These are phyloP conservation scores for Oryza meridionalis DNA, from an alignment of 176 grass and related monocot genomes.

Conservation along the genomic window DNA sequence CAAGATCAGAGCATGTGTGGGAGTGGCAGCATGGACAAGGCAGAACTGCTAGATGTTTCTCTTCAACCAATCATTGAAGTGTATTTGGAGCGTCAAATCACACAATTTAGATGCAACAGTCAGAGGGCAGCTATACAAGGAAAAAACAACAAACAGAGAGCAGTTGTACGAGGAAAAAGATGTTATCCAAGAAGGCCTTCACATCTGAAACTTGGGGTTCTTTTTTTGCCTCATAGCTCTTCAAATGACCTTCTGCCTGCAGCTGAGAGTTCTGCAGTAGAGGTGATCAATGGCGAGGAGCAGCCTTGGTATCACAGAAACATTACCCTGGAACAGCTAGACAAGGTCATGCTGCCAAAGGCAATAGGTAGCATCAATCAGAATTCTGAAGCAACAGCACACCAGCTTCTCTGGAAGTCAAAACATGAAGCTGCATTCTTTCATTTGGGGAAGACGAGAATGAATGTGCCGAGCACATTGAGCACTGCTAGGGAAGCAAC, in stretches of 20 bases:
- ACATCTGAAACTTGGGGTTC: not conserved
- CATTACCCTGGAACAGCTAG: not conserved
- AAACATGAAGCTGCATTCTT: not conserved
- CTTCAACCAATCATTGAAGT: not conserved
- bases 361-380: not conserved
- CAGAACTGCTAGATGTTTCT: not conserved
- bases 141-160: not conserved
- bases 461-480: not conserved
- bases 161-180: not conserved
- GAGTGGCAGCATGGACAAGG: not conserved
- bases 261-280: not conserved
- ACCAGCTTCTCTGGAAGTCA: constrained; percentile 14
- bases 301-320: not conserved
- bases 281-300: not conserved
- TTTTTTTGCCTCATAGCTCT: constrained; percentile 3
- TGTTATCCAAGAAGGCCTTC: not conserved
- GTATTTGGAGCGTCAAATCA: not conserved
- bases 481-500: not conserved
- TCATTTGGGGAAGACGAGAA: not conserved
- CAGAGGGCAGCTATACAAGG: not conserved
- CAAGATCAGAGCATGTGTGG: not conserved
- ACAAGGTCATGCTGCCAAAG: not conserved
- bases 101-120: not conserved
- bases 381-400: not conserved
- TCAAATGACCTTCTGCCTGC: not conserved